Conservation (phyloP, 805 yeast species). For the Candida broadrunensis region DNA sequence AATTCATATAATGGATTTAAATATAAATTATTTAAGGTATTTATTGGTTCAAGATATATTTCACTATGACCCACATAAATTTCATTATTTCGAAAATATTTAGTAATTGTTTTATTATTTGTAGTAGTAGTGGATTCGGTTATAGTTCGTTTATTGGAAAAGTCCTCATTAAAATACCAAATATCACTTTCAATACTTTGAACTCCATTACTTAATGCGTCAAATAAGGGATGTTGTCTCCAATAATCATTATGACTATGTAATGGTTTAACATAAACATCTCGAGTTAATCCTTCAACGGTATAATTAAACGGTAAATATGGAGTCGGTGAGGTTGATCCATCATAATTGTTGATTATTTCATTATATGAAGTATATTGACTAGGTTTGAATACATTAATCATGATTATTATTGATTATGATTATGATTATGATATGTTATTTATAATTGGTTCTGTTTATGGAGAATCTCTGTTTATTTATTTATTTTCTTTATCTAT, state of each 20-base stretch:
- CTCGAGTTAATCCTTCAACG: slow-evolving; percentile 28
- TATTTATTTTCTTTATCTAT: too few species aligned
- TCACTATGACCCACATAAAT: slow-evolving; percentile 65
- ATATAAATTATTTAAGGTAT: slow-evolving; percentile 50
- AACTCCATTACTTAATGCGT: slow-evolving; percentile 55
- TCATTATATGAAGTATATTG: background rate
- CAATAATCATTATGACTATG: slow-evolving; percentile 75
- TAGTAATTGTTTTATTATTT: slow-evolving; percentile 8
- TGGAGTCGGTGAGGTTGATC: slow-evolving; percentile 12
- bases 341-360: background rate
- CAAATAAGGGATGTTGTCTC: slow-evolving; percentile 55
- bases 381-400: slow-evolving; percentile 12
- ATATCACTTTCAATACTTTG: slow-evolving; percentile 66
- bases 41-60: slow-evolving; percentile 40
- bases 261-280: slow-evolving; percentile 41
- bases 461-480: slow-evolving; percentile 1
- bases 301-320: slow-evolving; percentile 17
- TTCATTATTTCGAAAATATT: slow-evolving; percentile 24
- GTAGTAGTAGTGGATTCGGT: slow-evolving; percentile 18
- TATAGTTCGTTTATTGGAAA: slow-evolving; percentile 24
- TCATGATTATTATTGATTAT: too few species aligned
- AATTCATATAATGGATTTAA: slow-evolving; percentile 50
- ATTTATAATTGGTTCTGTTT: too few species aligned
- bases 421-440: too few species aligned
- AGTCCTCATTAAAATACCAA: slow-evolving; percentile 44